Evolutionary conservation across 192 early-diverging fungal species (phyloP).

Genomic region (Rhizoclosmatium sp.): DNA sequence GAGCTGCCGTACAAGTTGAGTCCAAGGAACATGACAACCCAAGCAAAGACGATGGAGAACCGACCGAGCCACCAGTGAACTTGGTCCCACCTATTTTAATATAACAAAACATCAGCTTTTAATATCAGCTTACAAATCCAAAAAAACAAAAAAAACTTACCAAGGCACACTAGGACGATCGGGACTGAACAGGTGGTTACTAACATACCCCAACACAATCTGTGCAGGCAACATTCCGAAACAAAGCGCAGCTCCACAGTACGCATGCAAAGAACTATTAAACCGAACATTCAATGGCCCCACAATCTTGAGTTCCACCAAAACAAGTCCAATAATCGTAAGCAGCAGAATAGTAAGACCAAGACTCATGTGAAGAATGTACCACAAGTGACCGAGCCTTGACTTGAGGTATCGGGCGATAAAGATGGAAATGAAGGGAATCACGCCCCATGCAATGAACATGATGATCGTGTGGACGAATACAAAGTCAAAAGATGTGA

Average conservation of each 20-base stretch:
- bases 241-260: constrained; percentile 8
- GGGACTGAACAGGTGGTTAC: constrained; percentile 39
- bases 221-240: constrained; percentile 32
- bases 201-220: constrained; percentile 43
- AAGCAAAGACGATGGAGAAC: constrained; percentile 7
- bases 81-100: constrained; percentile 42
- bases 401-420: constrained; percentile 53
- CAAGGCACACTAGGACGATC: constrained; percentile 41
- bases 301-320: constrained; percentile 29
- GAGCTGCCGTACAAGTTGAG: constrained; percentile 1
- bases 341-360: constrained; percentile 38
- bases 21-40: constrained; percentile 7
- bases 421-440: constrained; percentile 46
- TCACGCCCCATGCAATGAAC: constrained; percentile 48
- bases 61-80: constrained; percentile 60
- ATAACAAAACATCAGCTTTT: too few species aligned
- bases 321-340: constrained; percentile 29
- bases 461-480: constrained; percentile 45
- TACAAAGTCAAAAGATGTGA: background rate
- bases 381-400: constrained; percentile 48
- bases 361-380: constrained; percentile 44
- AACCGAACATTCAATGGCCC: constrained; percentile 18
- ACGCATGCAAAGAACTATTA: constrained; percentile 21
- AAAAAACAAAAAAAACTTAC: background rate
- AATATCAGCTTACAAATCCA: too few species aligned